A percentile compares a stretch with the other conserved stretches of the same genome.
phyloP scores from a whole-genome alignment of 2,329 filamentous ascomycete species.

The Penicillium carneum region DNA sequence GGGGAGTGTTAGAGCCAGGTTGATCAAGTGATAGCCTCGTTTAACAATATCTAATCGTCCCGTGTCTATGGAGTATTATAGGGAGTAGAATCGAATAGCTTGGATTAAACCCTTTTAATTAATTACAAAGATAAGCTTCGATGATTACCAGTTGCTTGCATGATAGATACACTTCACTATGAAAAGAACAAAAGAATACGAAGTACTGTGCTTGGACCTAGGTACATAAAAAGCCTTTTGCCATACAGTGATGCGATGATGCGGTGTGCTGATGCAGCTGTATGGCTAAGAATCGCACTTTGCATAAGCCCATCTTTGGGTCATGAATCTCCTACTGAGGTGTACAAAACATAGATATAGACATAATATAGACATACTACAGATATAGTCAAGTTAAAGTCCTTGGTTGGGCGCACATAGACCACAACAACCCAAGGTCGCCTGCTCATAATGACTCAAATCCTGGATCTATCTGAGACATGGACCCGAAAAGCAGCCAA shows the following conservation, averaged over 20 bases:
- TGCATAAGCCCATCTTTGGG: neutral
- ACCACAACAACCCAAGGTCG: neutral
- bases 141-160: neutral
- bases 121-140: neutral
- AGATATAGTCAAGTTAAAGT: neutral
- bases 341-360: no score
- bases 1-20: neutral
- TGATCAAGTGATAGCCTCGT: neutral
- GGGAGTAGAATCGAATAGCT: neutral
- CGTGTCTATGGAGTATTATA: neutral
- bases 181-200: neutral
- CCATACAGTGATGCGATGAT: neutral
- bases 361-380: no score
- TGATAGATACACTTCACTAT: neutral
- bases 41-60: neutral
- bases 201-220: slow-evolving; percentile 7
- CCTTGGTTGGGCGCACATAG: neutral
- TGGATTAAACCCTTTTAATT: neutral
- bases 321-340: neutral
- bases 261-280: neutral
- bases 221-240: neutral
- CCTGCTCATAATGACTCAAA: neutral
- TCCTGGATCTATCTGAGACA: slow-evolving; percentile 14
- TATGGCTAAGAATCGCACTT: neutral
- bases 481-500: neutral